Evolutionary conservation across 805 yeast genomes (phyloP).

Genomic region (Candida argentea): DNA sequence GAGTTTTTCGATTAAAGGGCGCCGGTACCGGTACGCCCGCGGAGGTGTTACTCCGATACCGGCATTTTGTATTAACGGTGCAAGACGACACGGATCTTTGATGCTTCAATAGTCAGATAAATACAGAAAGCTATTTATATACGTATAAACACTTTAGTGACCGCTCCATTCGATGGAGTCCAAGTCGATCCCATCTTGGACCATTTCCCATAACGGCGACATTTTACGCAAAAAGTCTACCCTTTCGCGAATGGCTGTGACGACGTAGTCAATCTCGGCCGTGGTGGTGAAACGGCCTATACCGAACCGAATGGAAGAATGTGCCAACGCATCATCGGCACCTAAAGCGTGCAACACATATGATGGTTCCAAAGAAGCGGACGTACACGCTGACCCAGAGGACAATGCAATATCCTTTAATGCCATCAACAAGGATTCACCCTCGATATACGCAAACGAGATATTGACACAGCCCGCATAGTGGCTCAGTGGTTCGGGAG

Average conservation of each 20-base stretch:
- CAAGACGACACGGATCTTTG: too few species aligned
- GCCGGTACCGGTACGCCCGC: constrained; percentile 1
- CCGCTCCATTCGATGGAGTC: constrained; percentile 96
- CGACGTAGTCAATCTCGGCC: constrained; percentile 88
- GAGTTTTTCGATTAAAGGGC: neutral
- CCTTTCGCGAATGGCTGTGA: constrained; percentile 78
- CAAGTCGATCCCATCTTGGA: constrained; percentile 94
- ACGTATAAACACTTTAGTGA: too few species aligned
- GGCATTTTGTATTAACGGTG: neutral
- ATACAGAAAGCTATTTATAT: constrained; percentile 1
- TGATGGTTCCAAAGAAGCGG: constrained; percentile 96
- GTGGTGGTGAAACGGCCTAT: constrained; percentile 96
- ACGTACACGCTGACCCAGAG: constrained; percentile 97
- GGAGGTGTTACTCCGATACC: neutral
- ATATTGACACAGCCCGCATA: constrained; percentile 94
- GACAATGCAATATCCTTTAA: constrained; percentile 92
- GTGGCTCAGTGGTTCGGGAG: constrained; percentile 33
- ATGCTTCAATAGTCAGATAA: neutral
- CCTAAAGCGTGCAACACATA: constrained; percentile 95
- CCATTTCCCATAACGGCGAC: constrained; percentile 98
- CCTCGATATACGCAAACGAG: constrained; percentile 96
- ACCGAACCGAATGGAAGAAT: constrained; percentile 96
- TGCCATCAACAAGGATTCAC: constrained; percentile 96
- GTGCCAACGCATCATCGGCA: constrained; percentile 96
- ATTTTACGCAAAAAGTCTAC: constrained; percentile 86